A percentile compares a stretch with the other conserved stretches of the same genome.
Evolutionary conservation across 2,329 filamentous ascomycete genomes (phyloP).

Genomic region (Fusarium pseudograminearum): DNA sequence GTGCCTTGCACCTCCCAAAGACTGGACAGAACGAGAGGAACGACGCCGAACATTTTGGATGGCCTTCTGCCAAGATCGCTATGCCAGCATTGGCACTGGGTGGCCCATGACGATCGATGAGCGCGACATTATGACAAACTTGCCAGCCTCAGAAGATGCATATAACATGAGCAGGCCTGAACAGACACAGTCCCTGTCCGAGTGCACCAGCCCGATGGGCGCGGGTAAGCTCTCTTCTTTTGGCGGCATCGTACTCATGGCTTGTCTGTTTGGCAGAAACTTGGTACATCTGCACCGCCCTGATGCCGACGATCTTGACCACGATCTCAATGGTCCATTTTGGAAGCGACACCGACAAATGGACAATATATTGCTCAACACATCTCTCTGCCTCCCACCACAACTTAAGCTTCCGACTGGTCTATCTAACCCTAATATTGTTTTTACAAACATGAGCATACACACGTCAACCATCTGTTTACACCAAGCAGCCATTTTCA

Average conservation of each 20-base stretch:
- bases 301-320: slow-evolving; percentile 81
- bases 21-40: slow-evolving; percentile 96
- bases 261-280: slow-evolving; percentile 91
- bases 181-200: slow-evolving; percentile 75
- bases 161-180: slow-evolving; percentile 84
- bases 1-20: slow-evolving; percentile 84
- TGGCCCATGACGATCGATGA: slow-evolving; percentile 98
- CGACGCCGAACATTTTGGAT: slow-evolving; percentile 94
- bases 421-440: slow-evolving; percentile 81
- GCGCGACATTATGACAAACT: slow-evolving; percentile 85
- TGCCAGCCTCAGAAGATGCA: slow-evolving; percentile 86
- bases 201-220: slow-evolving; percentile 78
- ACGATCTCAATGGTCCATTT: slow-evolving; percentile 91
- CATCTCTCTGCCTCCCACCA: slow-evolving; percentile 82
- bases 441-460: slow-evolving; percentile 97
- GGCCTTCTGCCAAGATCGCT: slow-evolving; percentile 89
- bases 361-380: slow-evolving; percentile 91
- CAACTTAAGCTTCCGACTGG: slow-evolving; percentile 83
- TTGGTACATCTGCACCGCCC: slow-evolving; percentile 91
- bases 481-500: slow-evolving; percentile 98
- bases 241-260: slow-evolving; percentile 84
- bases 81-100: slow-evolving; percentile 94
- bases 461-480: slow-evolving; percentile 96
- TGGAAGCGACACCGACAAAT: slow-evolving; percentile 93
- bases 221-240: slow-evolving; percentile 80